Conservation (phyloP, 495 filamentous ascomycete genomes). For the Astrocystis sublimbata region DNA sequence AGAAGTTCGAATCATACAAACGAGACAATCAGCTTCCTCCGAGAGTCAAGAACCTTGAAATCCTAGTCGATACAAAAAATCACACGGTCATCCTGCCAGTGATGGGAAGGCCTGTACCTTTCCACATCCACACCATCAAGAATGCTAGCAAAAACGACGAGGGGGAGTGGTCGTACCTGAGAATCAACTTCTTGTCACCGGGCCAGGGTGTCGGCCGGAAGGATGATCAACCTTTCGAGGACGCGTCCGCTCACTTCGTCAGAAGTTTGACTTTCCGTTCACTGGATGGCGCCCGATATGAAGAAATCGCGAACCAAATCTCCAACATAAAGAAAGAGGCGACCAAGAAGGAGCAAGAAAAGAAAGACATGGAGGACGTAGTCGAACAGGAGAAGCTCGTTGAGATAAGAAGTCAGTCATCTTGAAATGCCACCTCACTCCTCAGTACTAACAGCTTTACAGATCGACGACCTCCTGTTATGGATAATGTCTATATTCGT, state of each 20-base stretch:
- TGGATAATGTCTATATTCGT: conserved; percentile 91
- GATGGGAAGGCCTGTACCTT: conserved; percentile 96
- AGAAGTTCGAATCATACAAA: conserved; percentile 98
- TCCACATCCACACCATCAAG: conserved; percentile 99
- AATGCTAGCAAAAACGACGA: conserved; percentile 95
- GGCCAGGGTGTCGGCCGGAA: conserved; percentile 97
- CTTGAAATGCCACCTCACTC: background rate
- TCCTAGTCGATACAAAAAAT: conserved; percentile 88
- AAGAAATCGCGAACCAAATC: conserved; percentile 85
- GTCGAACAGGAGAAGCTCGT: conserved; percentile 97
- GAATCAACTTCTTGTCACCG: conserved; percentile 96
- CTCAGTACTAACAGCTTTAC: conserved; percentile 33
- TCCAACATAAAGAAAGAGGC: conserved; percentile 91
- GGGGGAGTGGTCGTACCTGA: conserved; percentile 87
- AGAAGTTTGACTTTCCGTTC: conserved; percentile 93
- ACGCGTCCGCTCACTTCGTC: conserved; percentile 91
- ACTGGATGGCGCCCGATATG: conserved; percentile 80
- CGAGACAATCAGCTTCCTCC: conserved; percentile 91
- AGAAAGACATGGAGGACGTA: conserved; percentile 99
- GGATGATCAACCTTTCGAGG: conserved; percentile 98
- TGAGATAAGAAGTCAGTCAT: conserved; percentile 76
- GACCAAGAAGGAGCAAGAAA: conserved; percentile 89
- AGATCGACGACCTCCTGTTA: conserved; percentile 83
- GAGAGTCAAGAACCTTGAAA: conserved; percentile 77
- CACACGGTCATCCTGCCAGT: conserved; percentile 90